Evolutionary conservation across 768 basidiomycete genomes (phyloP).

Genomic region (Boletus subparvulus): DNA sequence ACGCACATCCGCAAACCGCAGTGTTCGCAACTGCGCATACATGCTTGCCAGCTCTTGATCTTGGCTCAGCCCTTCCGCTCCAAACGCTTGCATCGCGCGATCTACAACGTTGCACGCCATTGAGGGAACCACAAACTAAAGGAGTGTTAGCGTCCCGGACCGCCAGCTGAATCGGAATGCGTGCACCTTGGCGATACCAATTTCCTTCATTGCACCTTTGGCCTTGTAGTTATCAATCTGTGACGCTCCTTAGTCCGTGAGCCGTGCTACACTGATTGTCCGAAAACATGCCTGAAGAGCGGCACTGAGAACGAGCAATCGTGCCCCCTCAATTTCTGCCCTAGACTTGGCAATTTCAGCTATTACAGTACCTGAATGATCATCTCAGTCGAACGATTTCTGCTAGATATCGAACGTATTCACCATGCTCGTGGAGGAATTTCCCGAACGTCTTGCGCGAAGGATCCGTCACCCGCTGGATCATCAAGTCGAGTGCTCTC

Average conservation of each 20-base stretch:
- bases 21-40: constrained; percentile 81
- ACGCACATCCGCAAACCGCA: constrained; percentile 83
- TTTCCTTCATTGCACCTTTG: constrained; percentile 96
- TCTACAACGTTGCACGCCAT: constrained; percentile 90
- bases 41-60: constrained; percentile 78
- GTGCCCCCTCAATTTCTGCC: constrained; percentile 87
- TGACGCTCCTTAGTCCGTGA: constrained; percentile 2
- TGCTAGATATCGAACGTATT: constrained; percentile 11
- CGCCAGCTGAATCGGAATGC: neutral
- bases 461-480: constrained; percentile 92
- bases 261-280: neutral
- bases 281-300: constrained; percentile 65
- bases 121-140: constrained; percentile 89
- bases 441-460: constrained; percentile 92
- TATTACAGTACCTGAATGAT: constrained; percentile 69
- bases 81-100: constrained; percentile 93
- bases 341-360: constrained; percentile 90
- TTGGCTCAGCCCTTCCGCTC: constrained; percentile 94
- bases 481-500: constrained; percentile 80
- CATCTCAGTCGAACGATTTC: neutral
- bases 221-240: constrained; percentile 89
- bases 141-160: neutral
- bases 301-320: constrained; percentile 88
- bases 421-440: constrained; percentile 86
- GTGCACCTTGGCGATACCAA: constrained; percentile 91